Evolutionary conservation across 164 flowering plant species (phyloP), one percentile per base, ranked within the genome.

Genomic region (Kalanchoe fedtschenkoi): DNA sequence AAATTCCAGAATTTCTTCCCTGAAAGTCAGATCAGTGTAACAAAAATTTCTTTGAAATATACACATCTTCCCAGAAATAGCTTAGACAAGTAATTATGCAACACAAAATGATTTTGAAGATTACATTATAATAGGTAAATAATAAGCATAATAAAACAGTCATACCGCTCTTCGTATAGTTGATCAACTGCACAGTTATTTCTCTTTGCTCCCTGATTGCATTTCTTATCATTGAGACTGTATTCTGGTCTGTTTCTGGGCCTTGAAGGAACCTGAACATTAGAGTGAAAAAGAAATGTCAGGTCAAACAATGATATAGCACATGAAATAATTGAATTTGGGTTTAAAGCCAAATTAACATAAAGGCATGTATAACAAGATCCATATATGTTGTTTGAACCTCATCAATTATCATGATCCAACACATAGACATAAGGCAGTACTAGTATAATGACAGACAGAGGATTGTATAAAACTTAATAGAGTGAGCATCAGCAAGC

Each of bases 1-100:
- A 89, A 75, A 66, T 92, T 92, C 98, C 98, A 92, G 72, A 92
- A 92, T 67, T 89, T 92, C 68, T 87, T 92, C 66, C 96, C 96
- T 92, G 82, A 39, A 4, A 39, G 1, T 39, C 43, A 39, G 1
- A 39, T n/a, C n/a, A n/a, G n/a, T n/a, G n/a, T n/a, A n/a, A n/a
- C n/a, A n/a, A n/a, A n/a, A n/a, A n/a, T n/a, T n/a, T n/a, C 19
- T 9, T 41, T 61, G 15, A 24, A 11, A 37, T 22, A 5, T 16
- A 13, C 41, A 58, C 13, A 19, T 8, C 41, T n/a, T 34, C 29
- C 14, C 26, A 21, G 29, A 19, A 21, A 47, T 15, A 5, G 55
- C 28, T 8, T 39, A 8, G 15, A 39, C 8, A 37, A 37, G 13
- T 15, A 37, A 37, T 37, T 5, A 41, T 41, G 44, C 44, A 41